These are phyloP conservation scores for Alternaria metachromatica DNA, from an alignment of 2,329 filamentous ascomycete genomes.

Conservation along the genomic window DNA sequence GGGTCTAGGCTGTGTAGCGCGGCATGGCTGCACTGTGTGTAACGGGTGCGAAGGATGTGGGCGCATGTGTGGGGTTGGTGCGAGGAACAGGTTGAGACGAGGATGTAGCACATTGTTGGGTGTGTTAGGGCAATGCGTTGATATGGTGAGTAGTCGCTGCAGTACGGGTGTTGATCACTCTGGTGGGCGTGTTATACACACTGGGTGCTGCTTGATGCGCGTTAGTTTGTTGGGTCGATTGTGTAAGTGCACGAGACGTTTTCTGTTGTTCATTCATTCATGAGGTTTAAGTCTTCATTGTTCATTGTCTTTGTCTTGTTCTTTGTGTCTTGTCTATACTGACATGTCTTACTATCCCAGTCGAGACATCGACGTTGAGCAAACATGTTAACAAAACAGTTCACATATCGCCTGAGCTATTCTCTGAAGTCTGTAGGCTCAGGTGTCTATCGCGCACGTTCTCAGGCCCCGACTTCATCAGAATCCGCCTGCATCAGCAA, in stretches of 20 bases:
- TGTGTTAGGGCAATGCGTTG: neutral
- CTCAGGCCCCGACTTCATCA: too few relatives aligned
- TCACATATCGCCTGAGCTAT: too few relatives aligned
- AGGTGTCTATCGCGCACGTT: too few relatives aligned
- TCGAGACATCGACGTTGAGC: neutral
- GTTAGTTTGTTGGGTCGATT: neutral
- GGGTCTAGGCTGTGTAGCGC: conserved; percentile 23
- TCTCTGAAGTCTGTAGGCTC: too few relatives aligned
- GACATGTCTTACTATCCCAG: neutral
- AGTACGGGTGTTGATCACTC: neutral
- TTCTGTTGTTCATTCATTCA: neutral
- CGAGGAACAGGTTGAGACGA: conserved; percentile 25
- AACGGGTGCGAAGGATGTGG: conserved; percentile 19
- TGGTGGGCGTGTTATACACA: neutral
- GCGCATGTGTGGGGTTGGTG: conserved; percentile 9
- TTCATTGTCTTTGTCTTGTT: neutral
- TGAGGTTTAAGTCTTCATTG: neutral
- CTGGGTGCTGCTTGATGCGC: neutral
- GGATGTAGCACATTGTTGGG: conserved; percentile 34
- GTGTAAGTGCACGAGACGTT: neutral
- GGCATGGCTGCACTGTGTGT: conserved; percentile 33
- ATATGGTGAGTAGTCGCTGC: neutral
- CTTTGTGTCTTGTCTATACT: neutral
- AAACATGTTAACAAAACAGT: neutral
- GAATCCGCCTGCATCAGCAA: too few relatives aligned